Evolutionary conservation across 352 stramenopile species (phyloP).

Genomic region (Thraustotheca clavata): DNA sequence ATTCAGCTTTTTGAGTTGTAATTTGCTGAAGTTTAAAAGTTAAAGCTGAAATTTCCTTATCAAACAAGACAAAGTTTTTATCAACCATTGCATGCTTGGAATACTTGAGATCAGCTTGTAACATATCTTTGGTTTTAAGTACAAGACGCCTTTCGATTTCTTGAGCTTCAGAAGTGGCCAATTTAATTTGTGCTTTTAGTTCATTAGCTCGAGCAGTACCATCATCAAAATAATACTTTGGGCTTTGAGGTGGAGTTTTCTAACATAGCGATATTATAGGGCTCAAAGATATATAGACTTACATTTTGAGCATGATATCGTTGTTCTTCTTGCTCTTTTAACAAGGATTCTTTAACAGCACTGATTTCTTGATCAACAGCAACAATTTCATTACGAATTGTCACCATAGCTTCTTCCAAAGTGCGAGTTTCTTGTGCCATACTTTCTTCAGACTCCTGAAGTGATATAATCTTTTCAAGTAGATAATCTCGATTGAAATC

Average conservation of each 20-base stretch:
- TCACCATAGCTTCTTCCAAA: not conserved
- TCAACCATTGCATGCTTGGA: constrained; percentile 18
- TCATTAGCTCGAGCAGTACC: not conserved
- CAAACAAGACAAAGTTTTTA: constrained; percentile 26
- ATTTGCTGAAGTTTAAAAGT: constrained; percentile 65
- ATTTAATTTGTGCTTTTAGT: constrained; percentile 13
- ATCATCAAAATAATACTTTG: constrained; percentile 20
- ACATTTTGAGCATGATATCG: not conserved
- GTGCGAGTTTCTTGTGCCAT: not conserved
- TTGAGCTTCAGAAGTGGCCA: constrained; percentile 11
- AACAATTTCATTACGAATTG: constrained; percentile 20
- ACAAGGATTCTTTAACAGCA: constrained; percentile 5
- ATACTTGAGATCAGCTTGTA: constrained; percentile 32
- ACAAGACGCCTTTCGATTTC: constrained; percentile 67
- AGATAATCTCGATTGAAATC: constrained; percentile 9
- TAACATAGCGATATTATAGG: not conserved
- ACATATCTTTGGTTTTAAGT: constrained; percentile 56
- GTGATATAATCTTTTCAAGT: not conserved
- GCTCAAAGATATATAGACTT: not conserved
- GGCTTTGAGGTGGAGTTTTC: not conserved
- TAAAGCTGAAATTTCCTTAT: constrained; percentile 70
- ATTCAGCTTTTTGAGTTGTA: constrained; percentile 69
- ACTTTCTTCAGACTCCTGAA: not conserved
- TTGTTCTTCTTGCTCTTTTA: constrained; percentile 2
- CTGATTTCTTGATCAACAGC: constrained; percentile 1